phyloP scores from a whole-genome alignment of 129 eudicot species.

The Helianthus tuberosus region DNA sequence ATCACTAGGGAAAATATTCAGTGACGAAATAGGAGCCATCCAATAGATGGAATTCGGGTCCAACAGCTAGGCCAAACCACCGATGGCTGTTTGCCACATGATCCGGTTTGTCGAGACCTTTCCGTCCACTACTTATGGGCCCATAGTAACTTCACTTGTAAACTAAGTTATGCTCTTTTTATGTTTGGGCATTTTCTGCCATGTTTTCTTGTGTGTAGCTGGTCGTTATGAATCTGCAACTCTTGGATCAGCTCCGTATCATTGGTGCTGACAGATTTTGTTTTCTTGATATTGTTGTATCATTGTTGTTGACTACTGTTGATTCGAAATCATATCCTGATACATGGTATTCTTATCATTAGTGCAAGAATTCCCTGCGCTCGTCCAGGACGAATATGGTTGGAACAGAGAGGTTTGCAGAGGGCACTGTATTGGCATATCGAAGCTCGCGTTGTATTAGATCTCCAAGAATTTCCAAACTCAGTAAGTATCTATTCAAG shows the following conservation, averaged over 20 bases:
- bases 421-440: slow-evolving; percentile 93
- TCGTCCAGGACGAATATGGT: slow-evolving; percentile 93
- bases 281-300: slow-evolving; percentile 6
- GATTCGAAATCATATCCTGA: background rate
- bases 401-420: slow-evolving; percentile 95
- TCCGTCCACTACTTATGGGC: too few relatives aligned
- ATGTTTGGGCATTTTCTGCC: too few relatives aligned
- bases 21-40: too few relatives aligned
- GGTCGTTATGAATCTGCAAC: too few relatives aligned
- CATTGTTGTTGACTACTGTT: background rate
- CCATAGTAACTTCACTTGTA: too few relatives aligned
- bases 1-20: too few relatives aligned
- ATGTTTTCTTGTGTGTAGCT: too few relatives aligned
- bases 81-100: too few relatives aligned
- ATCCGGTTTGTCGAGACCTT: too few relatives aligned
- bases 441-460: slow-evolving; percentile 96
- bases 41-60: too few relatives aligned
- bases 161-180: too few relatives aligned
- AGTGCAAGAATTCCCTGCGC: slow-evolving; percentile 92
- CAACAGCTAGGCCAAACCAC: too few relatives aligned
- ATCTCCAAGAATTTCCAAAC: slow-evolving; percentile 77
- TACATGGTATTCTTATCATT: slow-evolving; percentile 21
- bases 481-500: slow-evolving; percentile 61
- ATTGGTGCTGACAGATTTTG: background rate
- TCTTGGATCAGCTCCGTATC: slow-evolving; percentile 1